Evolutionary conservation across 2,329 filamentous ascomycete genomes (phyloP).

Genomic region (Tympanopsis confertula): DNA sequence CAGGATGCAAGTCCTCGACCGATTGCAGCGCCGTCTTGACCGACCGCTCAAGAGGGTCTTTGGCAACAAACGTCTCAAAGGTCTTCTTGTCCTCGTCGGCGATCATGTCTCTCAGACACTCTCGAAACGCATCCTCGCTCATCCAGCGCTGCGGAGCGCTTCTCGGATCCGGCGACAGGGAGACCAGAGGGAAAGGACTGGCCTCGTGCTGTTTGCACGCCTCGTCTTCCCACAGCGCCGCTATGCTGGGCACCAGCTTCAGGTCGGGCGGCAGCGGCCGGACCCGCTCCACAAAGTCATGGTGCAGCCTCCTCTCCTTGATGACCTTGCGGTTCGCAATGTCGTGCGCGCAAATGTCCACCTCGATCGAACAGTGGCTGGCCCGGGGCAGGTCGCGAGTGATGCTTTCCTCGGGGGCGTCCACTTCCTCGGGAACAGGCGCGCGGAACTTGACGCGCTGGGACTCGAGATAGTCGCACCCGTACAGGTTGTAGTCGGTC

Average conservation of each 20-base stretch:
- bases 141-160: conserved; percentile 72
- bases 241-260: conserved; percentile 89
- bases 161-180: conserved; percentile 76
- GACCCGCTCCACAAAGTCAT: conserved; percentile 70
- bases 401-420: conserved; percentile 47
- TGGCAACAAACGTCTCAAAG: conserved; percentile 12
- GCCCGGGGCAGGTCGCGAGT: conserved; percentile 51
- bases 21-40: conserved; percentile 37
- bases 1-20: not conserved
- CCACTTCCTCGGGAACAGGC: conserved; percentile 61
- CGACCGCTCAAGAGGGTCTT: conserved; percentile 26
- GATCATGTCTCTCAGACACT: conserved; percentile 52
- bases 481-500: conserved; percentile 95
- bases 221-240: conserved; percentile 84
- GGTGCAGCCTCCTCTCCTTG: conserved; percentile 67
- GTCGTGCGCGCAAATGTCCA: conserved; percentile 82
- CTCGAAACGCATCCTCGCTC: conserved; percentile 73
- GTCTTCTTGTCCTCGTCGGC: conserved; percentile 42
- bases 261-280: conserved; percentile 52
- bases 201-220: conserved; percentile 61
- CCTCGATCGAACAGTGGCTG: conserved; percentile 80
- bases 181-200: conserved; percentile 70
- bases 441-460: conserved; percentile 60
- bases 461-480: conserved; percentile 75
- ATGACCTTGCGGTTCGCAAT: conserved; percentile 75